Base-by-base conservation (phyloP, 345 rosid genomes). In the Cardamine resedifolia region DNA sequence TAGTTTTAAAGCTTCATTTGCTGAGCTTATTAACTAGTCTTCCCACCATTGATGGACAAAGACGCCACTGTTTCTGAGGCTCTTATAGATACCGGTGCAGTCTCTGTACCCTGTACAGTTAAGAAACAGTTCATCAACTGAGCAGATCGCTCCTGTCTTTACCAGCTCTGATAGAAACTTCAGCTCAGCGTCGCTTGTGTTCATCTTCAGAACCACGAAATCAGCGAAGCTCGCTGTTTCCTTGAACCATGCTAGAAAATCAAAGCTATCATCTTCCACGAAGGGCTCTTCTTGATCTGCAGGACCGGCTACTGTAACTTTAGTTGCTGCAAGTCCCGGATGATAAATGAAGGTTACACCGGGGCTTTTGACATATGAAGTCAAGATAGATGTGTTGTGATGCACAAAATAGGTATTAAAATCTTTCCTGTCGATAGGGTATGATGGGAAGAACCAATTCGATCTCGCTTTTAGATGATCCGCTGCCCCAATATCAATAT, bases 31-130 rank as follows among this genome's bases (percentile, higher is more conserved):
- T 76, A 44, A 44, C 49, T 44, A 82, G 52, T 82, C 78, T 62
- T 79, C 92, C 91, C 96, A 87, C 97, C 97, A 89, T 8, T 91
- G 97, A 82, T 90, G 98, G 26, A 85, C 97, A 81, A 81, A 94
- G 71, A 90, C 82, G 34, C 95, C 98, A 8, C 69, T 77, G 74
- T 79, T 80, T 74, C 97, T 80, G 43, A 94, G 88, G 75, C 86
- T 84, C 78, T 77, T 77, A 68, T 85, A 59, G 72, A 89, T 79
- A 38, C 84, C 76, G 30, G 73, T 45, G 76, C 97, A 94, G 36
- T 77, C 86, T 18, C 19, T 66, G 23, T 61, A 67, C 20, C 78
- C 86, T 0, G 80, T 69, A 79, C 96, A 94, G 57, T 80, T 80
- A 18, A 94, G 84, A 67, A 94, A 85, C 67, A 94, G 80, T 78